These are phyloP conservation scores for Fraxinus nigra DNA, from an alignment of 305 asterid species.

Conservation along the genomic window DNA sequence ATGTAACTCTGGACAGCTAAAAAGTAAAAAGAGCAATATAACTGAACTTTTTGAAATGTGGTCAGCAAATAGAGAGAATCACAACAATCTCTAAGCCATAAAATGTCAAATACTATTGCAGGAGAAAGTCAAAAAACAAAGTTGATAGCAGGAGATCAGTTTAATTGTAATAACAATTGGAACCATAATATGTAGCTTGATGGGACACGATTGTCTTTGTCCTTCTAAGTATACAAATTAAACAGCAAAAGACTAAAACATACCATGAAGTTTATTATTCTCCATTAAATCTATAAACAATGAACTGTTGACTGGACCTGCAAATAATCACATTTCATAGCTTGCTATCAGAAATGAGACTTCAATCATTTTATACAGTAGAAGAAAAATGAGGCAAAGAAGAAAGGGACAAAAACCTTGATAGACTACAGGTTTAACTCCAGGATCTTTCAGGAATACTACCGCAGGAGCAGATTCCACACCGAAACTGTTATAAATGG, in stretches of 20 bases:
- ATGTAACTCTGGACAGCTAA: neutral
- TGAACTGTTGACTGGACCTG: constrained; percentile 84
- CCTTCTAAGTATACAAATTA: constrained; percentile 11
- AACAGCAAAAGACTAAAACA: constrained; percentile 15
- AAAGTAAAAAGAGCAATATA: neutral
- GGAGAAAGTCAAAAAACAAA: neutral
- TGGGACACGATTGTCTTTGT: neutral
- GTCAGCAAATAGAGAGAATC: neutral
- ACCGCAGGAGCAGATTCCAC: constrained; percentile 95
- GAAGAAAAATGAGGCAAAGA: constrained; percentile 14
- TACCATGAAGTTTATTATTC: constrained; percentile 85
- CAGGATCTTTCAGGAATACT: constrained; percentile 86
- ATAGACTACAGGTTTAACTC: constrained; percentile 76
- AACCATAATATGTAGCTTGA: constrained; percentile 1
- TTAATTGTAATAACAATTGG: neutral
- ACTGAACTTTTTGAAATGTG: neutral
- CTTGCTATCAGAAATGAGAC: constrained; percentile 23
- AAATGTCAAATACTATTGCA: neutral
- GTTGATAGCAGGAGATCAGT: neutral
- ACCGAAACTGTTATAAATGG: constrained; percentile 60
- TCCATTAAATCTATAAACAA: constrained; percentile 73
- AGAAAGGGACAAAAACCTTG: constrained; percentile 50
- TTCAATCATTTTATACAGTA: neutral
- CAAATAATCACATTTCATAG: constrained; percentile 34
- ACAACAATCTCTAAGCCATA: neutral